These are phyloP conservation scores for Vigna trinervia DNA, from an alignment of 306 rosid species.

Conservation along the genomic window DNA sequence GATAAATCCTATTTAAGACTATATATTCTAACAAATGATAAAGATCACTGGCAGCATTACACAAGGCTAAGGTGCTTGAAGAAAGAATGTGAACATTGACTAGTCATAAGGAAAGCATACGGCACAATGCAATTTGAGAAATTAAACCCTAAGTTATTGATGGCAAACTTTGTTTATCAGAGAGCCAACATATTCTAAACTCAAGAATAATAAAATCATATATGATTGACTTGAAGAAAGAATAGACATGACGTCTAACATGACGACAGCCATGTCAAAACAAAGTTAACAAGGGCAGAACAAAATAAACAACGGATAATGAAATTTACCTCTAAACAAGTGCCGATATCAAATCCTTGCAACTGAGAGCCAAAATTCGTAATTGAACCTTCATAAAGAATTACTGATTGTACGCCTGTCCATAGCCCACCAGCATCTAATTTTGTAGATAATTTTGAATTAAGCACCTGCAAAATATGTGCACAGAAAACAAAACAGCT, in stretches of 20 bases:
- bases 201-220: slow-evolving; percentile 24
- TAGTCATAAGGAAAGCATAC: background rate
- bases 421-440: slow-evolving; percentile 46
- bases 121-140: slow-evolving; percentile 9
- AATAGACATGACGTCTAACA: slow-evolving; percentile 2
- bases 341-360: slow-evolving; percentile 87
- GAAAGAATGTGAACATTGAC: background rate
- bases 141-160: slow-evolving; percentile 22
- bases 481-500: slow-evolving; percentile 42
- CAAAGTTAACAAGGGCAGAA: slow-evolving; percentile 30
- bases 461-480: slow-evolving; percentile 67
- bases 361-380: slow-evolving; percentile 71
- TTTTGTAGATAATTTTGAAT: slow-evolving; percentile 69
- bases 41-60: background rate
- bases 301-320: slow-evolving; percentile 1
- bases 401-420: slow-evolving; percentile 58
- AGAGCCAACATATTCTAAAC: slow-evolving; percentile 9
- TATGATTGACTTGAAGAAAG: slow-evolving; percentile 19
- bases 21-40: background rate
- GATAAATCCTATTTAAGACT: too few relatives aligned
- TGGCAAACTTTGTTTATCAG: slow-evolving; percentile 20
- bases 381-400: slow-evolving; percentile 91
- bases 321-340: slow-evolving; percentile 90
- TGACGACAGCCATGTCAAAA: background rate
- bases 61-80: slow-evolving; percentile 4